These are phyloP conservation scores for Plectranthus barbatus DNA, from an alignment of 257 asterid species.

Conservation along the genomic window DNA sequence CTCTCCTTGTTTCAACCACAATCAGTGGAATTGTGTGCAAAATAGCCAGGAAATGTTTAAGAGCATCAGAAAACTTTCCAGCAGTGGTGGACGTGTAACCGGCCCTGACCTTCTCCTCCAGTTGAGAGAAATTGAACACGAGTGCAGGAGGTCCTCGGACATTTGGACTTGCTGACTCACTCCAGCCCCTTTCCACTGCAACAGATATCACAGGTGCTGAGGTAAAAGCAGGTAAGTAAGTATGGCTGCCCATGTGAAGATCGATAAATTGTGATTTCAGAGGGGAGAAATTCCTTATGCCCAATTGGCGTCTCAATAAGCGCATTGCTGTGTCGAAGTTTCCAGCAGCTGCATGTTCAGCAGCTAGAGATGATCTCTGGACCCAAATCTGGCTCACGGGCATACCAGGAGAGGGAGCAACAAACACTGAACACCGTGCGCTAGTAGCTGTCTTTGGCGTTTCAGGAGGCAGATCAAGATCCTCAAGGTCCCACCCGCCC, in stretches of 20 bases:
- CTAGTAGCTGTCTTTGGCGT: constrained; percentile 52
- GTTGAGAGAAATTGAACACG: constrained; percentile 44
- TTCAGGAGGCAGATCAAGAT: constrained; percentile 65
- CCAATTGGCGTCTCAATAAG: constrained; percentile 64
- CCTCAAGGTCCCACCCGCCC: constrained; percentile 87
- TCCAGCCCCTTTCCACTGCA: constrained; percentile 96
- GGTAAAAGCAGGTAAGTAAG: constrained; percentile 56
- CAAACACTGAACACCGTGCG: constrained; percentile 51
- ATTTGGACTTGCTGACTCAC: constrained; percentile 55
- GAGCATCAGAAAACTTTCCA: constrained; percentile 78
- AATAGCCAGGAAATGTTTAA: constrained; percentile 42
- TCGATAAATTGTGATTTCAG: constrained; percentile 50
- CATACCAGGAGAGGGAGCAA: constrained; percentile 74
- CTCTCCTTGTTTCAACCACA: constrained; percentile 73
- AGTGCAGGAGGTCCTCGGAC: constrained; percentile 86
- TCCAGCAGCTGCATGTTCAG: constrained; percentile 93
- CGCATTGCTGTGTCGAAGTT: constrained; percentile 95
- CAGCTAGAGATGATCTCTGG: constrained; percentile 80
- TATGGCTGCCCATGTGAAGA: constrained; percentile 74
- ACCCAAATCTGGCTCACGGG: too few relatives aligned
- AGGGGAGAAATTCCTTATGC: constrained; percentile 60
- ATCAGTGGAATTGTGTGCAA: constrained; percentile 71
- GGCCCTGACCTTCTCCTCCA: constrained; percentile 70
- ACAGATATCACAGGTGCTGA: constrained; percentile 72
- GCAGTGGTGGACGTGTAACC: constrained; percentile 65